Conservation (phyloP, 148 eudicot species). For the Euryodendron excelsum region DNA sequence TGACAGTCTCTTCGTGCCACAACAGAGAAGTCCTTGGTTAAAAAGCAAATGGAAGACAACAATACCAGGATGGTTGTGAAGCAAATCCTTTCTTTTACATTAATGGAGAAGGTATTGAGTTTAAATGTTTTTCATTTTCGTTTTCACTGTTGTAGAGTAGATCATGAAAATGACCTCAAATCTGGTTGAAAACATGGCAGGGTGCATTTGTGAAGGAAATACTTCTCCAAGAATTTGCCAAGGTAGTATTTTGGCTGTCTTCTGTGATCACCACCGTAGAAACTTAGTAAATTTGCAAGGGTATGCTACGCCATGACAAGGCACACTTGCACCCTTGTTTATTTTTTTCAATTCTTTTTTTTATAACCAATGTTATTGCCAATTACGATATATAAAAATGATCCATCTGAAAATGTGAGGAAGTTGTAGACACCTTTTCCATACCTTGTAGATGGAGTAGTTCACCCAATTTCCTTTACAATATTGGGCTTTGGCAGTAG, state of each 20-base stretch:
- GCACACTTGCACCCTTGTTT: neutral
- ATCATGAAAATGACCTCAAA: constrained; percentile 1
- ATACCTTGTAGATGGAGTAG: neutral
- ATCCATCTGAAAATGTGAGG: neutral
- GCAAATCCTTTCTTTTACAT: constrained; percentile 70
- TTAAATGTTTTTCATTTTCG: neutral
- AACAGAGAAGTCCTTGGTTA: constrained; percentile 50
- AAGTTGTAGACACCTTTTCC: neutral
- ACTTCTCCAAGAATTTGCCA: constrained; percentile 79
- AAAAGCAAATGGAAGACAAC: constrained; percentile 33
- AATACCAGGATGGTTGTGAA: constrained; percentile 49
- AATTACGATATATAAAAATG: neutral
- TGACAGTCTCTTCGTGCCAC: constrained; percentile 84
- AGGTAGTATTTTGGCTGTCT: constrained; percentile 44
- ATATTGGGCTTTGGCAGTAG: neutral
- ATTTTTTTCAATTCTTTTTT: neutral
- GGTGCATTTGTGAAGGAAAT: constrained; percentile 81
- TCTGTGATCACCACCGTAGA: neutral
- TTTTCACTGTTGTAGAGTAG: neutral
- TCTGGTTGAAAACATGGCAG: constrained; percentile 37
- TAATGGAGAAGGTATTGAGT: constrained; percentile 64
- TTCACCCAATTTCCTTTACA: neutral
- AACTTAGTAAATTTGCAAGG: neutral
- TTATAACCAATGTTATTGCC: neutral
- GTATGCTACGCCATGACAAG: neutral